phyloP scores from a whole-genome alignment of 108 stramenopile species.

The Nitzschia palea region DNA sequence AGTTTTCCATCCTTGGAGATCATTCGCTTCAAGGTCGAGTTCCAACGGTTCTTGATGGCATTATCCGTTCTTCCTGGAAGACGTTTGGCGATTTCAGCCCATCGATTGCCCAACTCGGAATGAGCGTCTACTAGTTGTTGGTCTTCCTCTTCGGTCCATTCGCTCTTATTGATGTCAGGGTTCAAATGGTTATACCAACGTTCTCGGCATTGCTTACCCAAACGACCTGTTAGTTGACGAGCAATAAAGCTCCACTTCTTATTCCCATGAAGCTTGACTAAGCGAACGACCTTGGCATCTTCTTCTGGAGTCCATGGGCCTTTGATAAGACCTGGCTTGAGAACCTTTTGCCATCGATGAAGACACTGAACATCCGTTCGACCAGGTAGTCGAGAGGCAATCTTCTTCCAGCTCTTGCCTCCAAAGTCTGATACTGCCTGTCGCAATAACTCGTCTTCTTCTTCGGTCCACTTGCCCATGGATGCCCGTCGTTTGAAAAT shows the following conservation, averaged over 20 bases:
- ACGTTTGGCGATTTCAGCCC: constrained; percentile 96
- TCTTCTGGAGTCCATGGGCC: constrained; percentile 98
- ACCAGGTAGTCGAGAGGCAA: constrained; percentile 74
- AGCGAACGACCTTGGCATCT: constrained; percentile 73
- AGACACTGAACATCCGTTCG: constrained; percentile 95
- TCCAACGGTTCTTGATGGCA: constrained; percentile 98
- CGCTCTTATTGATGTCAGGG: constrained; percentile 93
- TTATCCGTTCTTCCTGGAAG: constrained; percentile 96
- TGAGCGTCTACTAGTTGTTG: constrained; percentile 77
- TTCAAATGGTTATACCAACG: constrained; percentile 98
- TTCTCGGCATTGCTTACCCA: constrained; percentile 99
- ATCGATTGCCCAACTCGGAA: constrained; percentile 83
- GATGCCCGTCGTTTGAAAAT: constrained; percentile 76
- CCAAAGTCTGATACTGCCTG: constrained; percentile 78
- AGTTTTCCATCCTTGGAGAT: constrained; percentile 14
- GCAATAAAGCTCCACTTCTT: constrained; percentile 95
- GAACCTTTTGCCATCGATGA: constrained; percentile 99
- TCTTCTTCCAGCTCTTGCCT: constrained; percentile 97
- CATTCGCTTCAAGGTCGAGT: constrained; percentile 83
- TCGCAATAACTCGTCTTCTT: constrained; percentile 76
- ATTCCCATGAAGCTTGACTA: constrained; percentile 79
- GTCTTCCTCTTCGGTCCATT: constrained; percentile 95
- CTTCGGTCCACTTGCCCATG: constrained; percentile 87
- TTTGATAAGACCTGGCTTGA: constrained; percentile 95
- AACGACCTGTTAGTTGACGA: constrained; percentile 85